Base-by-base conservation (phyloP, 2,329 filamentous ascomycete genomes). In the Epichloe gansuensis region DNA sequence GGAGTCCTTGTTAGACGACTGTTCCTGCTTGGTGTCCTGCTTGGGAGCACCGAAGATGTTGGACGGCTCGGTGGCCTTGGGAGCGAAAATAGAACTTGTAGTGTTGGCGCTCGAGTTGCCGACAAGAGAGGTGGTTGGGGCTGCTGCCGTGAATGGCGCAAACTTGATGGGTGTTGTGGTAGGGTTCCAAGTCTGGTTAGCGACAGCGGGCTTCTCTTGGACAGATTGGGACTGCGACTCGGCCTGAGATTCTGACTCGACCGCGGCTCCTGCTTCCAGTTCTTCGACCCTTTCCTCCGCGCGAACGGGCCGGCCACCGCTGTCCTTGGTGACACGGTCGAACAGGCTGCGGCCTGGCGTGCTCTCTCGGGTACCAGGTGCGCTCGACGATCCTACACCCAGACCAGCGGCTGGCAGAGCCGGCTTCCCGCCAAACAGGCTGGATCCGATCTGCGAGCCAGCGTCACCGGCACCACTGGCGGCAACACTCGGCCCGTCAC, bases 131-230 rank as follows among this genome's bases (percentile, higher is more conserved):
- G 57, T 55, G 39, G 65, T 51, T 34, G 65, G 60, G 11, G 63
- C 52, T 17, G 64, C 50, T 25, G 64, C 50, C 7, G 63, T 59
- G 48, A 62, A 55, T 43, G 70, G 64, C 12, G 70, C 71, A 59
- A 80, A 80, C 60, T 79, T 80, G 62, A 82, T 77, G 2, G 77
- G 77, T 5, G 71, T 71, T 17, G 70, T 72, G 63, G 69, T 75
- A 4, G 68, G 66, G 46, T 72, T 69, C 61, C 67, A 69, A 15
- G 71, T 70, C 59, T 70, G 68, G 41, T 70, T 68, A 8, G 63
- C 55, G 15, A 66, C 58, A 39, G 60, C 62, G 56, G 65, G 48
- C 38, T 61, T 56, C 39, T 63, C 64, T 21, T 58, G 51, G 12
- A 42, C 35, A 23, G 52, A 7, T 27, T 53, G 44, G 23, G 40